A percentile compares a stretch with the other conserved stretches of the same genome.
Conservation (phyloP, 805 yeast genomes). For the Zygosaccharomyces rouxii region DNA sequence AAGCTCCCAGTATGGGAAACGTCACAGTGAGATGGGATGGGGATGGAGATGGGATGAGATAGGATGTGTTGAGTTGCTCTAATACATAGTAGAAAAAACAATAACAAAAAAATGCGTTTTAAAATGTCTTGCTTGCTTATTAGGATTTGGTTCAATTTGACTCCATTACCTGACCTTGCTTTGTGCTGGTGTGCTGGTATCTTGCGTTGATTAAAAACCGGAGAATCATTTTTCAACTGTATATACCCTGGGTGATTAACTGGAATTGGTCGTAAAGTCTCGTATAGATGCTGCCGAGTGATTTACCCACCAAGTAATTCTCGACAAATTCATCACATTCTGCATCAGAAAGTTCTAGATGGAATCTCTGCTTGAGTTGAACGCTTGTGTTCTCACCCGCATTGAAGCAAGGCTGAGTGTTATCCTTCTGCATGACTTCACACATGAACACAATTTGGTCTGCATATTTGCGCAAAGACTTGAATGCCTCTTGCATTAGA, state of each 20-base stretch:
- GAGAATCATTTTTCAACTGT: constrained; percentile 44
- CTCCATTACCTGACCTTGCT: no score
- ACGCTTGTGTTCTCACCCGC: constrained; percentile 81
- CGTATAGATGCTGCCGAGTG: constrained; percentile 84
- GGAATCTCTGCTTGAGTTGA: constrained; percentile 75
- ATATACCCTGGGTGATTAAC: constrained; percentile 90
- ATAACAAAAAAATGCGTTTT: neutral
- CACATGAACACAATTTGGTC: constrained; percentile 78
- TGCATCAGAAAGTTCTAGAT: constrained; percentile 63
- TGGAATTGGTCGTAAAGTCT: constrained; percentile 94
- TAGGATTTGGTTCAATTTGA: no score
- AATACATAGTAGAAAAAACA: neutral
- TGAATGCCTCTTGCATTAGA: constrained; percentile 69
- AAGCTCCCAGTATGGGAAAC: no score
- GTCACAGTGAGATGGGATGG: no score
- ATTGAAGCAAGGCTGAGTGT: constrained; percentile 84
- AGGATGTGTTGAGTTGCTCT: neutral
- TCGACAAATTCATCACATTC: constrained; percentile 74
- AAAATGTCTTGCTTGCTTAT: neutral
- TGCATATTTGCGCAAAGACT: constrained; percentile 63
- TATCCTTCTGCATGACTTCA: constrained; percentile 90
- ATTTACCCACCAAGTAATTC: constrained; percentile 65
- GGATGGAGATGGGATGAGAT: no score
- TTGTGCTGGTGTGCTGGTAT: no score
- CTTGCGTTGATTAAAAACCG: no score